phyloP scores from a whole-genome alignment of 306 rosid species.

The Astragalus glycyphyllos region DNA sequence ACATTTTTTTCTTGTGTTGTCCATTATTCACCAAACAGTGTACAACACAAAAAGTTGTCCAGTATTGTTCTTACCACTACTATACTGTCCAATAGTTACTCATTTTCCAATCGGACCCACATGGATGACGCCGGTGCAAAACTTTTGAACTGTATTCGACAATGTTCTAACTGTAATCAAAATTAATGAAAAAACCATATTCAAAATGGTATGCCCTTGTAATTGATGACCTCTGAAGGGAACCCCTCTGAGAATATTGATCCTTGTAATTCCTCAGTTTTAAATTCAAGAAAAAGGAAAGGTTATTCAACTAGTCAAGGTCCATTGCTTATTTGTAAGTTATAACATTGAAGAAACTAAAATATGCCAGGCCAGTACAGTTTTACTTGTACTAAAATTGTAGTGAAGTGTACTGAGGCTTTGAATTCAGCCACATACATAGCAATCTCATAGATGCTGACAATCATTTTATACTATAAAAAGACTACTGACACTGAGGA shows the following conservation, averaged over 20 bases:
- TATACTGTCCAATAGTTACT: too few species aligned
- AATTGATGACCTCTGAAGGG: background rate
- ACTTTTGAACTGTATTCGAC: too few species aligned
- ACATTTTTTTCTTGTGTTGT: too few species aligned
- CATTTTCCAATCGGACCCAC: background rate
- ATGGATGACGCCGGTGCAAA: background rate
- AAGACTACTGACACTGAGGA: background rate
- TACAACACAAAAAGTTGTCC: too few species aligned
- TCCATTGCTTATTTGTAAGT: conserved; percentile 2
- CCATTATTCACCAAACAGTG: too few species aligned
- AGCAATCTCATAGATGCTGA: background rate
- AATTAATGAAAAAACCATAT: background rate
- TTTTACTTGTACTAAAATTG: background rate
- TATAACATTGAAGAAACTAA: background rate
- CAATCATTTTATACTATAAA: background rate
- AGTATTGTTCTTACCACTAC: too few species aligned
- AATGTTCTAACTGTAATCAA: background rate
- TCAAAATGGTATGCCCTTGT: conserved; percentile 6
- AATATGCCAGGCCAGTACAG: conserved; percentile 10
- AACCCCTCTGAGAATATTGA: background rate
- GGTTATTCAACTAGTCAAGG: background rate
- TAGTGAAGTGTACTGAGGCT: background rate
- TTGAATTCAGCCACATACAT: background rate
- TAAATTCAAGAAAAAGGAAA: conserved; percentile 10
- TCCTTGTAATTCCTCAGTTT: background rate